Conservation (phyloP, 2,329 filamentous ascomycete genomes). For the Fonsecaea nubica region DNA sequence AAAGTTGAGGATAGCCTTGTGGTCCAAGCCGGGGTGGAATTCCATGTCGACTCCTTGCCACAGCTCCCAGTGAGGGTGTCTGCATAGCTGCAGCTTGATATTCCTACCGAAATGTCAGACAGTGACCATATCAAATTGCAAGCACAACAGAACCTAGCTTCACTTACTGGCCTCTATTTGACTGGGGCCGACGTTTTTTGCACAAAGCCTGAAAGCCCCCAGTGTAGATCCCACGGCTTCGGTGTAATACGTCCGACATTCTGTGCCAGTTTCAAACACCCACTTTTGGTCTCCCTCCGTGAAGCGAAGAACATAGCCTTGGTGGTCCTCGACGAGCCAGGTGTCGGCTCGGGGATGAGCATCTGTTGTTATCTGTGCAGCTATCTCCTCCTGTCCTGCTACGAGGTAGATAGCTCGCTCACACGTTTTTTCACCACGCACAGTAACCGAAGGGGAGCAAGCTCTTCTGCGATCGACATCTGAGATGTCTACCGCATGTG, state of each 20-base stretch:
- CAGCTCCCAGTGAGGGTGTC: background rate
- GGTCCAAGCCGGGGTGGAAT: background rate
- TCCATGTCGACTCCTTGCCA: background rate
- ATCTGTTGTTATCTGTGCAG: background rate
- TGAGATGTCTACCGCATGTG: background rate
- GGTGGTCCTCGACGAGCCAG: slow-evolving; percentile 1
- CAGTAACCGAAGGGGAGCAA: background rate
- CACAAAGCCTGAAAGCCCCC: background rate
- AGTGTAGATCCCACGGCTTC: background rate
- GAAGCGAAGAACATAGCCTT: slow-evolving; percentile 5
- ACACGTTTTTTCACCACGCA: background rate
- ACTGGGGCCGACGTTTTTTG: background rate
- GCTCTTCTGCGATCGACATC: background rate
- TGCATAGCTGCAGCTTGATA: slow-evolving; percentile 1
- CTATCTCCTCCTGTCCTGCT: slow-evolving; percentile 1
- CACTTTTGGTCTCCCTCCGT: background rate
- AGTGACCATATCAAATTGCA: background rate
- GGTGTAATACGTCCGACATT: background rate
- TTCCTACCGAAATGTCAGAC: background rate
- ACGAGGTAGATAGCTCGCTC: background rate
- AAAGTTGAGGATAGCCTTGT: background rate
- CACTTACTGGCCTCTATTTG: background rate
- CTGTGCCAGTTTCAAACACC: background rate
- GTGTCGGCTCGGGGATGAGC: background rate
- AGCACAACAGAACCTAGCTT: background rate